Base-by-base conservation (phyloP, 2,329 filamentous ascomycete genomes). In the Ascochyta pisi region DNA sequence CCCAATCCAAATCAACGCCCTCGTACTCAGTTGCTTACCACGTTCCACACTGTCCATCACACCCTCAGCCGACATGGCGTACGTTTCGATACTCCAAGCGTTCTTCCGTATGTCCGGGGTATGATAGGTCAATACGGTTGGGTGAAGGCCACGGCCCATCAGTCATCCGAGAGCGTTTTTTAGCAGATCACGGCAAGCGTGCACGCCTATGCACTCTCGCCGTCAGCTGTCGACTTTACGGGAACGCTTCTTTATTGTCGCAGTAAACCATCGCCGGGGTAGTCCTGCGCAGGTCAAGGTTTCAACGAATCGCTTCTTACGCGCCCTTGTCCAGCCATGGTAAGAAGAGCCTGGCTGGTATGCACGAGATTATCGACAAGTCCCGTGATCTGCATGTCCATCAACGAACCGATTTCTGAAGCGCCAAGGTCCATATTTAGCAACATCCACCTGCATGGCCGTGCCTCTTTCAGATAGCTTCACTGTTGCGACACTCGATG, bases 341-440 rank as follows among this genome's bases (percentile, higher is more conserved):
- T 33, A 16, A 24, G 24, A 19, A 35, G 15, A 48, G 22, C 13
- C 38, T 54, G 42, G 37, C 16, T 41, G 27, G 10, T 12, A 24
- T 13, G 19, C 24, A n/a, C 24, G n/a, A 24, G 15, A 24, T 37
- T n/a, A 24, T 26, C 44, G 26, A 27, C 31, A 13, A 33, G 41
- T 33, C 13, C 13, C 37, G 29, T 19, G 37, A 53, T 43, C 19
- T 47, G 31, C 31, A 35, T 6, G 29, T 6, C 16, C 8, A 35
- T 19, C 29, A 19, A 6, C 6, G 37, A 24, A 22, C n/a, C 12
- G 35, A 44, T 1, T 34, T 35, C 2, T 40, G 16, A 23, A 38
- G 37, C 16, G 41, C 46, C 38, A 42, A 55, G 4, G 12, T 47
- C 48, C 23, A 47, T 43, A 26, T 22, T 51, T 56, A 51, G 53